Evolutionary conservation across 148 eudicot genomes (phyloP).

Genomic region (Spergularia bocconei): DNA sequence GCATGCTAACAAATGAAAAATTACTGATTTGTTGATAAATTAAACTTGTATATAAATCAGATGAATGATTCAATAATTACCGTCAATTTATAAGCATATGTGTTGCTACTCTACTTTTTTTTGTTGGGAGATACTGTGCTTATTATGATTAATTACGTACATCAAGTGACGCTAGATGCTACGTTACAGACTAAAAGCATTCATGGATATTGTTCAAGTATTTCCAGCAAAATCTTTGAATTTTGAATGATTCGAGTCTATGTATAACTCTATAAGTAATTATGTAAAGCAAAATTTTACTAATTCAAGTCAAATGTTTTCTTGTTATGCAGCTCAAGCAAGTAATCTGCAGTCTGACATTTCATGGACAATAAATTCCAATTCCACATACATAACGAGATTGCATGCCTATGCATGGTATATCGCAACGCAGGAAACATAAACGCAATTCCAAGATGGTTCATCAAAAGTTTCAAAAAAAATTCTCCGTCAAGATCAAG

Average conservation of each 20-base stretch:
- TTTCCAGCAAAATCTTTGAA: slow-evolving; percentile 11
- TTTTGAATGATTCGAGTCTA: slow-evolving; percentile 17
- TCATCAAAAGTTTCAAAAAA: not conserved
- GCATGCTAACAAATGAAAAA: no score
- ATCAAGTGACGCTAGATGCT: not conserved
- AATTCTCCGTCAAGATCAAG: no score
- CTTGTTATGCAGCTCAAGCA: slow-evolving; percentile 1
- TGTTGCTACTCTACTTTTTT: no score
- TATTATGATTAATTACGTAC: not conserved
- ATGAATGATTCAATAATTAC: no score
- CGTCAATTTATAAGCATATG: no score
- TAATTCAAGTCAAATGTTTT: slow-evolving; percentile 24
- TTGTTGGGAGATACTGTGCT: not conserved
- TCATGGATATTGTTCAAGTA: not conserved
- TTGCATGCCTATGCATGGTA: no score
- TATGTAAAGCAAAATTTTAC: not conserved
- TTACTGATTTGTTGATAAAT: no score
- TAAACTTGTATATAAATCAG: no score
- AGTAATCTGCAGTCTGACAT: slow-evolving; percentile 2
- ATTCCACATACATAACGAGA: no score
- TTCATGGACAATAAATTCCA: not conserved
- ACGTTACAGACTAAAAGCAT: no score
- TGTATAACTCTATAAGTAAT: not conserved
- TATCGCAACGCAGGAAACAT: no score
- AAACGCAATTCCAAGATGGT: no score